Evolutionary conservation across 192 early-diverging fungal species (phyloP), one percentile per base, ranked within the genome.

Genomic region (Obelidium mucronatum): DNA sequence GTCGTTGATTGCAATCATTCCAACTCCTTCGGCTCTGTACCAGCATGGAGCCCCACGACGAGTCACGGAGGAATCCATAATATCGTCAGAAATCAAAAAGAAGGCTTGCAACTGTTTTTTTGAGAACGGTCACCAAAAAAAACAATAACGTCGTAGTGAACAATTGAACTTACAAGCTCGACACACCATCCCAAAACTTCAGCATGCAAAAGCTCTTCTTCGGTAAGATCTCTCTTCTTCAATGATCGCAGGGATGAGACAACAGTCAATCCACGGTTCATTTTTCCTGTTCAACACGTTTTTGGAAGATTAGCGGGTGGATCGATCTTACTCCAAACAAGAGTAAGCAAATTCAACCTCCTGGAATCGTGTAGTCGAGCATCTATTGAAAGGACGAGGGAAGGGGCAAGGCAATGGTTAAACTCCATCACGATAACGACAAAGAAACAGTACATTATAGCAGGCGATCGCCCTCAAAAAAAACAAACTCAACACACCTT

Each of bases 81-180:
- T 97, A 81, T 99, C 97, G 86, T 99, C 97, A 26, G 96, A 88
- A 15, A 99, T 94, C 65, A 99, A 90, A 90, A 99, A 98, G 83
- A 96, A 97, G 19, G 95, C 96, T 91, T 99, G 97, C 53, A 99
- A 90, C 96, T 94, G 83, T 24, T 55, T 59, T 30, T 56, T 59
- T 15, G 15, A 67, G 13, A 42, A 30, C 39, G 51, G 28, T 56
- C 59, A 70, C 15, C 15, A 17, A 52, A n/a, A 61, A 61, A 2
- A 28, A 2, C 33, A 2, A 70, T 44, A 44, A 15, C n/a, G n/a
- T 44, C 52, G 36, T 30, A 19, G 62, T 48, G 64, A 11, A 28
- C 28, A 54, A 67, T 44, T 22, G 24, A 11, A 79, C 88, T 65
- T 84, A 95, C 94, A 83, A 89, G 90, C 80, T 99, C 97, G 76